Evolutionary conservation across 495 filamentous ascomycete genomes (phyloP), one percentile per base, ranked within the genome.

Genomic region (Jackrogersella minutella): DNA sequence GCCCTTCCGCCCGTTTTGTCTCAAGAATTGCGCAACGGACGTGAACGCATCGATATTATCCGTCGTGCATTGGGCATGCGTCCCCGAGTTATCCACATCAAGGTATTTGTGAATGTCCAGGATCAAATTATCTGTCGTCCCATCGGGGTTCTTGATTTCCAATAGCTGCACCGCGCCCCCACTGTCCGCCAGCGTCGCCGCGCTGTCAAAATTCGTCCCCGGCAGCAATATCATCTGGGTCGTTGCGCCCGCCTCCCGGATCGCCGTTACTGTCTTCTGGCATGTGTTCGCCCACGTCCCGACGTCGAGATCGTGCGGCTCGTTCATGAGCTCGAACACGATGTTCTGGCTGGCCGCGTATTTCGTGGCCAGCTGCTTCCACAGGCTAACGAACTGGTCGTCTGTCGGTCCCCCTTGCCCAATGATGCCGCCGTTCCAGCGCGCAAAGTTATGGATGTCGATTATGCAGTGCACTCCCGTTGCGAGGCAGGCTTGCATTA

Each of bases 251-350:
- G 85, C 81, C 11, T 79, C 64, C 41, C 86, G 79, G 61, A 90
- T 88, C 6, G 84, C 85, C 1, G 81, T 84, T 1, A 90, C 84
- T 40, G 75, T 83, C 14, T 79, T 77, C 68, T 88, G 86, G 41
- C 82, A 81, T 0, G 84, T 85, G 3, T 72, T 58, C 0, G 82
- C 84, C 85, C 85, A 87, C 0, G 43, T 62, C 21, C 40, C 65
- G 50, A 87, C 77, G 61, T 83, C 77, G 28, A 80, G 72, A 33
- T 83, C 68, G 54, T 86, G 85, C 3, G 86, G 85, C 70, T 89
- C 87, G 69, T 88, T 89, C 83, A 88, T 87, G 41, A 88, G 71
- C 33, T 86, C 86, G 72, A 88, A 87, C n/a, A 81, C 72, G 21
- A 87, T 74, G 11, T 80, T 82, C 3, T 74, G 47, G n/a, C 79